Conservation (phyloP, 495 filamentous ascomycete species). For the Daldinia grandis region DNA sequence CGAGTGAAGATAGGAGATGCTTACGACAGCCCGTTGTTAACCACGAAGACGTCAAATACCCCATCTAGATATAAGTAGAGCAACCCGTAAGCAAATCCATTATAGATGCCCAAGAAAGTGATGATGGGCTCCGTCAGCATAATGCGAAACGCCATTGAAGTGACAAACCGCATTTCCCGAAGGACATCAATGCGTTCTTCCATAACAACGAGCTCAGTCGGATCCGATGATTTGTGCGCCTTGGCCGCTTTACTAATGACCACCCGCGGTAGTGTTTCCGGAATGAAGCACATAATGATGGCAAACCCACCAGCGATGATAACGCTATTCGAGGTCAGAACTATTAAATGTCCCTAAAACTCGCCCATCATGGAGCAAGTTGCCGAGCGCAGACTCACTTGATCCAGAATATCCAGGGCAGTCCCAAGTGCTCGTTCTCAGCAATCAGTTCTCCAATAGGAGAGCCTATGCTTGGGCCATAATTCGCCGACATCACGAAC, state of each 20-base stretch:
- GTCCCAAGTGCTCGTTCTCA: conserved; percentile 43
- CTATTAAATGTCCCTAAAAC: neutral
- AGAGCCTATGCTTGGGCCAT: conserved; percentile 49
- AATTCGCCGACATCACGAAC: conserved; percentile 49
- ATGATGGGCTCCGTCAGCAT: conserved; percentile 53
- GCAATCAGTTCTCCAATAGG: conserved; percentile 48
- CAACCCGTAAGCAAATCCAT: conserved; percentile 50
- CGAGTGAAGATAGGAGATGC: conserved; percentile 6
- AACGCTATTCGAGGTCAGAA: conserved; percentile 31
- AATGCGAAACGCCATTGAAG: conserved; percentile 50
- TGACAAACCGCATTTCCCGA: conserved; percentile 49
- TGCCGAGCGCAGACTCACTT: conserved; percentile 34
- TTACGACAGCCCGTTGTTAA: conserved; percentile 51
- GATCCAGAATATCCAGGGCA: conserved; percentile 52
- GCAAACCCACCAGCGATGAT: conserved; percentile 46
- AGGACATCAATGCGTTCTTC: conserved; percentile 43
- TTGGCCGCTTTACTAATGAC: conserved; percentile 45
- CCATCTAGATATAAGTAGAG: conserved; percentile 51
- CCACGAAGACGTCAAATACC: conserved; percentile 50
- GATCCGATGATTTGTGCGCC: conserved; percentile 35
- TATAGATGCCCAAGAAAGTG: conserved; percentile 47
- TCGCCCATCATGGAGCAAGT: neutral
- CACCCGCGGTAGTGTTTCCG: conserved; percentile 49
- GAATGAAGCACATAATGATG: conserved; percentile 45
- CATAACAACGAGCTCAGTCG: conserved; percentile 32